Evolutionary conservation across 371 early-diverging fungal genomes (phyloP), one percentile per base, ranked within the genome.

Genomic region (Amoeboaphelidium protococcarum): DNA sequence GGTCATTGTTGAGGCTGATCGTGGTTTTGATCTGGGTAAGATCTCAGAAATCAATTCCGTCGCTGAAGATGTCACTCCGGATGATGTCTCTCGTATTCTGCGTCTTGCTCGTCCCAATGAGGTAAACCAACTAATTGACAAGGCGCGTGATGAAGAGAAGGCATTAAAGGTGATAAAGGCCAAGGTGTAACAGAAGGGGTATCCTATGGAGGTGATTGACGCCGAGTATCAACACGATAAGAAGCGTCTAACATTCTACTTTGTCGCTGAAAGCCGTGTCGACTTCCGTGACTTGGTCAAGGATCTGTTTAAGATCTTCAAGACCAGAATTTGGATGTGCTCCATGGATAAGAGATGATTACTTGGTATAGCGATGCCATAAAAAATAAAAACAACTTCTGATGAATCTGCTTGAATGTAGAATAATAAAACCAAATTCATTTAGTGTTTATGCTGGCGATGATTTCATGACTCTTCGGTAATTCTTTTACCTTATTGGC

Each of bases 151-250:
- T 53, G 91, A 94, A 56, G 71, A 73, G 42, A 81, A 77, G 62
- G 86, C 94, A 2, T 62, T 84, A 58, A 58, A 61, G 19, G 65
- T 84, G 54, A 59, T 66, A 44, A 88, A 84, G 56, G 82, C 82
- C 44, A 71, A 78, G 41, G 81, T 82, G 51, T 72, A 73, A 42
- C 82, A 82, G 51, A 73, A 73, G 43, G 77, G 77, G 3, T 6
- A 31, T 10, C 6, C 16, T 10, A 94, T 94, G 95, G 75, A 86
- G 49, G 78, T 94, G 2, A 80, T 85, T 0, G 87, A 88, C 57
- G 95, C 90, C 12, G 95, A 94, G 62, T 94, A 84, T 56, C 95
- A 94, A 64, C 91, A 90, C 83, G 94, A 92, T 61, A 74, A 90
- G 22, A 79, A 86, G 57, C 90, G 90, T 66, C 64, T 92, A 48